These are phyloP conservation scores for Annulohypoxylon bovei DNA, from an alignment of 495 filamentous ascomycete genomes.

Conservation along the genomic window DNA sequence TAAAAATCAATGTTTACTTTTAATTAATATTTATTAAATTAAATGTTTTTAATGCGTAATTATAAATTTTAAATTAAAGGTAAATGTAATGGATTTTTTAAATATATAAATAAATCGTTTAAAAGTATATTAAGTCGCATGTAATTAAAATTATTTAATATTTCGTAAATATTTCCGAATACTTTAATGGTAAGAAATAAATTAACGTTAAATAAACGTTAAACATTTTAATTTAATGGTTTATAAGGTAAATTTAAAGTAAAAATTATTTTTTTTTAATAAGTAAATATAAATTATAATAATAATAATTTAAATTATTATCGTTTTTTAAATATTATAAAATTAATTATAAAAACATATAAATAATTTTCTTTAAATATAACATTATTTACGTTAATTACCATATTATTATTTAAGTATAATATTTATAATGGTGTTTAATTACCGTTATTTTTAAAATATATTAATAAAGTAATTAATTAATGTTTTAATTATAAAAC, in stretches of 20 bases:
- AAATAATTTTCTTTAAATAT: neutral
- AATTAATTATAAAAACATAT: neutral
- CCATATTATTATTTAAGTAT: neutral
- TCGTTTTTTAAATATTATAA: neutral
- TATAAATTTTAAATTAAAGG: neutral
- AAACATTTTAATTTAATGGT: neutral
- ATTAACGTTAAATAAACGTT: neutral
- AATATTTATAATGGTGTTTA: neutral
- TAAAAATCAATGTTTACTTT: neutral
- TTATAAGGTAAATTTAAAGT: neutral
- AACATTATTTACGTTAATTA: neutral
- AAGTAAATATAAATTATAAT: neutral
- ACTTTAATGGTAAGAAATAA: neutral
- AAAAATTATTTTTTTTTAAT: no score
- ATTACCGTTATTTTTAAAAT: neutral
- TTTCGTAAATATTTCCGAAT: neutral
- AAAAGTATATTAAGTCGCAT: neutral
- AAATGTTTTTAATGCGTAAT: neutral
- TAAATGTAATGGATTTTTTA: neutral
- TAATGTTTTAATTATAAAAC: no score
- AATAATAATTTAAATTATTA: neutral
- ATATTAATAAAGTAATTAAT: no score
- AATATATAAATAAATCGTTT: neutral
- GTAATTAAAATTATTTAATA: neutral
- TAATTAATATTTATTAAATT: neutral